These are phyloP conservation scores for Chiua sp. DNA, from an alignment of 1,284 basidiomycete species.

Conservation along the genomic window DNA sequence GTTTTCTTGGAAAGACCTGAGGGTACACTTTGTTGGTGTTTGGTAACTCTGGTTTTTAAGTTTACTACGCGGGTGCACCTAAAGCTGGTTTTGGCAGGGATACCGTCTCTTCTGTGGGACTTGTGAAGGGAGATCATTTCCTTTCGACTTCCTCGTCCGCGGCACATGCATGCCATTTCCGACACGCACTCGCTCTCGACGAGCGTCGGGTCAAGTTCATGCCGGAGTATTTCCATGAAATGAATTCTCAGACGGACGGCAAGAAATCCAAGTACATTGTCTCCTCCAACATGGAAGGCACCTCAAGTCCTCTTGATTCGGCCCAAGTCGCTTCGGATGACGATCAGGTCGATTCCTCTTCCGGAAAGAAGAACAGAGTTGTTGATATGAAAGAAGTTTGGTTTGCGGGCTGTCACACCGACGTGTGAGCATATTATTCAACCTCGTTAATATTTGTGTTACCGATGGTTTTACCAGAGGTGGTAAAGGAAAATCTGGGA, in stretches of 20 bases:
- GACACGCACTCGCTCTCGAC: conserved; percentile 49
- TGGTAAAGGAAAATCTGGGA: conserved; percentile 19
- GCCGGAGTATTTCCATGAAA: conserved; percentile 41
- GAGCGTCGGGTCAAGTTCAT: conserved; percentile 47
- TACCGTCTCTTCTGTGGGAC: conserved; percentile 45
- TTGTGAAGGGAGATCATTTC: conserved; percentile 27
- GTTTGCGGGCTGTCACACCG: conserved; percentile 37
- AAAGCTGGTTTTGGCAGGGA: conserved; percentile 40
- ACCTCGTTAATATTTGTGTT: not conserved
- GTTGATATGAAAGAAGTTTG: conserved; percentile 33
- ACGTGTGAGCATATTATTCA: conserved; percentile 30
- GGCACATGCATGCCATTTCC: conserved; percentile 40
- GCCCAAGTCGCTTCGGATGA: not conserved
- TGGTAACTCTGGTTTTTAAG: conserved; percentile 34
- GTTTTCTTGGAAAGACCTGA: conserved; percentile 38
- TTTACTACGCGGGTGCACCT: not conserved
- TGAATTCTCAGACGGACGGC: conserved; percentile 20
- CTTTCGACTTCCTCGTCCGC: conserved; percentile 26
- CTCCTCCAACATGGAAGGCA: not conserved
- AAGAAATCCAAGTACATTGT: conserved; percentile 15
- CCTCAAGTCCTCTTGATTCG: not conserved
- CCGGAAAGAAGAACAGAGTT: not conserved
- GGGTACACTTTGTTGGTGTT: conserved; percentile 46
- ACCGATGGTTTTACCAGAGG: conserved; percentile 20
- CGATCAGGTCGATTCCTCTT: not conserved